Evolutionary conservation across 805 yeast species (phyloP).

Genomic region (Ogataea neopini): DNA sequence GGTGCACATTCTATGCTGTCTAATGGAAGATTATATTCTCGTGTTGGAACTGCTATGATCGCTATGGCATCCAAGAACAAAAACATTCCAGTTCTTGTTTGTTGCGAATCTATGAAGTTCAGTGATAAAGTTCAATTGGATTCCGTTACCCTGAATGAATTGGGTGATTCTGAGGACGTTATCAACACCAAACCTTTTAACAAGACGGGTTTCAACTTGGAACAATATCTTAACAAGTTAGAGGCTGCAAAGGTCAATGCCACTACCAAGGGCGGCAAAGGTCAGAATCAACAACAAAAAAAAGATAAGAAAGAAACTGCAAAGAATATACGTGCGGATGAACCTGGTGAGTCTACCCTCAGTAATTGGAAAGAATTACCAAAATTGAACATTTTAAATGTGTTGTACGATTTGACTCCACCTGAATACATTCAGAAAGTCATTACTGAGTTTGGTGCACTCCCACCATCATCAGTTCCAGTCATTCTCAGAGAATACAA

Average conservation of each 20-base stretch:
- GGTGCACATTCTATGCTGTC: conserved; percentile 98
- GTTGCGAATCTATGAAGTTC: conserved; percentile 93
- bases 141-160: conserved; percentile 90
- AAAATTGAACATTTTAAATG: conserved; percentile 70
- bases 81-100: conserved; percentile 90
- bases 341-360: conserved; percentile 42
- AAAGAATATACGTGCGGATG: conserved; percentile 23
- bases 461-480: conserved; percentile 98
- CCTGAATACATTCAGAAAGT: conserved; percentile 92
- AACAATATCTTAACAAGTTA: conserved; percentile 54
- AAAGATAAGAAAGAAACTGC: conserved; percentile 26
- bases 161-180: conserved; percentile 77
- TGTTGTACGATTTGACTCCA: conserved; percentile 92
- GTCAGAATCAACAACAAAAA: conserved; percentile 30
- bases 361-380: conserved; percentile 65
- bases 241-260: conserved; percentile 29
- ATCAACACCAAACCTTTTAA: conserved; percentile 57
- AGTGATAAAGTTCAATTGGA: conserved; percentile 95
- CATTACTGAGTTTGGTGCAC: conserved; percentile 92
- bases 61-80: conserved; percentile 89
- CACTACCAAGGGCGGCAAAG: conserved; percentile 24
- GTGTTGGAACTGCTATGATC: conserved; percentile 92
- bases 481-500: conserved; percentile 94
- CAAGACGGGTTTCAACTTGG: conserved; percentile 62
- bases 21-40: conserved; percentile 87